phyloP scores from a whole-genome alignment of 139 green algal species.

The Eudorina sp. region DNA sequence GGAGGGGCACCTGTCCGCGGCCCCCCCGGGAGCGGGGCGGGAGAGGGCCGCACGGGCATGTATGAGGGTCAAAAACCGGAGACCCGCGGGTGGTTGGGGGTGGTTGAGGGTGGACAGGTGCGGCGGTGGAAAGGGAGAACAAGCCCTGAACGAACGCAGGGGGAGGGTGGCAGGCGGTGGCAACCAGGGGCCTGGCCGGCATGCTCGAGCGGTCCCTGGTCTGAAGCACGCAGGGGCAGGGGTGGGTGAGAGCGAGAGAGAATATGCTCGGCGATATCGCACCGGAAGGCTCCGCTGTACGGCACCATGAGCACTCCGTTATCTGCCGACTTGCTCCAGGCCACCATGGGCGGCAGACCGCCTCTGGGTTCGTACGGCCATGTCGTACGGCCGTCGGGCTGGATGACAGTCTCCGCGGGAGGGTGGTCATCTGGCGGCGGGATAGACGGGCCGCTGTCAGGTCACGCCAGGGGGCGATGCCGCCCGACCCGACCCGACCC shows the following conservation, averaged over 20 bases:
- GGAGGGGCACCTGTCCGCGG: constrained; percentile 19
- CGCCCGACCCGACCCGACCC: too few relatives aligned
- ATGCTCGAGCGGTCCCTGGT: not conserved
- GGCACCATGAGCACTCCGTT: constrained; percentile 45
- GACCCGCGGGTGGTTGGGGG: not conserved
- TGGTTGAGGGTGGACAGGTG: not conserved
- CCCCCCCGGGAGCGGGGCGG: too few relatives aligned
- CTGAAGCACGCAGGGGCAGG: not conserved
- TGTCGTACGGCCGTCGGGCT: not conserved
- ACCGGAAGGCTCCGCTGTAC: constrained; percentile 46
- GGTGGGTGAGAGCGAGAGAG: too few relatives aligned
- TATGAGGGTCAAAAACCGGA: too few relatives aligned
- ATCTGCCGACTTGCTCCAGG: constrained; percentile 28
- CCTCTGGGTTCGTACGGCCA: constrained; percentile 25
- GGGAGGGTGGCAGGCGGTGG: not conserved
- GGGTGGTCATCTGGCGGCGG: constrained; percentile 40
- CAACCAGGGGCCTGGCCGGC: not conserved
- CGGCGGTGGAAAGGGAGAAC: not conserved
- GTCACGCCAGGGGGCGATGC: too few relatives aligned
- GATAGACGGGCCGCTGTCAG: too few relatives aligned
- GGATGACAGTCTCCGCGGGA: not conserved
- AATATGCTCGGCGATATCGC: not conserved
- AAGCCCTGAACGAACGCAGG: not conserved
- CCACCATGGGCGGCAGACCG: constrained; percentile 35
- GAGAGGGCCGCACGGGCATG: too few relatives aligned